Evolutionary conservation across 805 yeast species (phyloP), one percentile per base, ranked within the genome.

Genomic region (Starmera quercuum): DNA sequence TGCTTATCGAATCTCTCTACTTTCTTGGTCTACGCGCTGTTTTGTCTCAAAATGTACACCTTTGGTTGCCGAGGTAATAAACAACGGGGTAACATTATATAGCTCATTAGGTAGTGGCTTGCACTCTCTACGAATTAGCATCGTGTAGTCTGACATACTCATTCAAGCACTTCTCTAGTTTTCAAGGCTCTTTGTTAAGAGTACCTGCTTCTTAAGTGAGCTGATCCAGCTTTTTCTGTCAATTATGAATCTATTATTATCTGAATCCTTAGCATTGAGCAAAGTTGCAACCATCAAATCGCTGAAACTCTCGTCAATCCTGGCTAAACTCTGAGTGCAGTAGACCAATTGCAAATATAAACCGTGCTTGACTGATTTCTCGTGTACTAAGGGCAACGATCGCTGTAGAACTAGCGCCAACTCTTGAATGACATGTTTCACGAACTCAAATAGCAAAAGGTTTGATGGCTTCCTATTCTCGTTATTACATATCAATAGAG

Each of bases 311-410:
- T 74, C 75, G 11, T 83, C 80, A 15, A 75, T 73, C 41, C 87
- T 64, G 1, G 82, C 78, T 33, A 90, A 63, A 24, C 95, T 79
- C 51, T 82, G 86, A n/a, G 95, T 81, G 44, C 95, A 84, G 58
- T 88, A 90, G 1, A 85, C 77, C 25, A 88, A 58, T 57, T 90
- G 98, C 22, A 90, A 59, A 42, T 88, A 72, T 16, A 87, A 61
- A 1, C 90, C 83, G 36, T 82, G 82, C 21, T 66, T 67, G 32
- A 60, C 64, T 8, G 71, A 54, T 11, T 51, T 54, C 11, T 56
- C 56, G 14, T 61, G 66, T 2, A 68, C 37, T n/a, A 57, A 35
- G 6, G 54, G 51, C n/a, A 53, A 53, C 22, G 54, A 62, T 12
- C 44, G 51, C 33, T 30, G 42, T 29, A 49, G 53, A 13, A 56